Evolutionary conservation across 129 eudicot species (phyloP).

Genomic region (Heracleum sosnowskyi): DNA sequence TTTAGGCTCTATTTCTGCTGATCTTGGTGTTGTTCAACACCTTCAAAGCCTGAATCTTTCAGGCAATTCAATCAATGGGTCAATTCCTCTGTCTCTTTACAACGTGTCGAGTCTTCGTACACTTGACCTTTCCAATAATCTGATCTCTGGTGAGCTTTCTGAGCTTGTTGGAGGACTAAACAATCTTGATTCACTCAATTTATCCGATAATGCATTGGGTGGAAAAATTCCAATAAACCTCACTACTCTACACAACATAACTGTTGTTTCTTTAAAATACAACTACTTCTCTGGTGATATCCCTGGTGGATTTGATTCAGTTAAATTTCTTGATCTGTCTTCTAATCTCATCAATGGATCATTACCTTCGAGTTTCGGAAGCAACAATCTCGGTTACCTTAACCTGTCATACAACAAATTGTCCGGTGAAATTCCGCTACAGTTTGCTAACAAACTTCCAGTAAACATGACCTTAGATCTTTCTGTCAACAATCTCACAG

Average conservation of each 20-base stretch:
- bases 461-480: conserved; percentile 67
- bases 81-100: conserved; percentile 52
- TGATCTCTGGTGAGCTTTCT: conserved; percentile 65
- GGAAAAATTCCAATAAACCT: conserved; percentile 54
- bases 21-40: conserved; percentile 53
- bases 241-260: conserved; percentile 33
- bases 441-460: conserved; percentile 43
- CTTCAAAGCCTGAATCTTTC: conserved; percentile 57
- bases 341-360: conserved; percentile 69
- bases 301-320: conserved; percentile 52
- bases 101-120: conserved; percentile 32
- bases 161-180: conserved; percentile 36
- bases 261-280: conserved; percentile 41
- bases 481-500: conserved; percentile 66
- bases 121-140: conserved; percentile 65
- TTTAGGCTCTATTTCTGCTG: conserved; percentile 54
- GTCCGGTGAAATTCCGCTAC: conserved; percentile 66
- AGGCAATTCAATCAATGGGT: conserved; percentile 76
- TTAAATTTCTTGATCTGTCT: conserved; percentile 55
- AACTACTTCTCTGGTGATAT: conserved; percentile 58
- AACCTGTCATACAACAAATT: conserved; percentile 67
- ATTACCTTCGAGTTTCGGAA: conserved; percentile 55
- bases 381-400: conserved; percentile 37
- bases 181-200: conserved; percentile 40
- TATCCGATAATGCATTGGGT: conserved; percentile 54